phyloP scores from a whole-genome alignment of 768 basidiomycete species.

The Mycena floridula region DNA sequence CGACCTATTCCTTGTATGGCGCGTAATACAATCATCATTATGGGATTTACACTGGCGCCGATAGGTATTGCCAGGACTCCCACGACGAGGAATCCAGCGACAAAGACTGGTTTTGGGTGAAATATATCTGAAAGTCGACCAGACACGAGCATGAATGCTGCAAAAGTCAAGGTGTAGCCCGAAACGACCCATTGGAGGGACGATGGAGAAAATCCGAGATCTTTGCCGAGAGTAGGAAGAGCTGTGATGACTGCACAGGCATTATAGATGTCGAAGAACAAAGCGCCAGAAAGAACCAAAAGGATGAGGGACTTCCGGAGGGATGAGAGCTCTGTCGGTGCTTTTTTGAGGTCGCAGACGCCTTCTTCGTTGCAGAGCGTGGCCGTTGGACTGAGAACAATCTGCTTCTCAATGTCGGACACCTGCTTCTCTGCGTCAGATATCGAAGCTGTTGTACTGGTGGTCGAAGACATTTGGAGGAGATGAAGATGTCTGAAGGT shows the following conservation, averaged over 20 bases:
- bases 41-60: slow-evolving; percentile 4
- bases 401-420: too few relatives aligned
- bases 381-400: too few relatives aligned
- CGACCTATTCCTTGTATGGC: slow-evolving; percentile 10
- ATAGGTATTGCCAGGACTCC: slow-evolving; percentile 6
- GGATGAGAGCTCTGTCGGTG: too few relatives aligned
- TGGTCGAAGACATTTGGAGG: too few relatives aligned
- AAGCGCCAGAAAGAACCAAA: too few relatives aligned
- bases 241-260: background rate
- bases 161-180: slow-evolving; percentile 2
- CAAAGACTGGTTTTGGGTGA: slow-evolving; percentile 9
- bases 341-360: too few relatives aligned
- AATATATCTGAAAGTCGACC: slow-evolving; percentile 2
- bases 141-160: slow-evolving; percentile 5
- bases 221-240: background rate
- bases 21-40: slow-evolving; percentile 8
- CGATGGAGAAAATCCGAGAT: slow-evolving; percentile 7
- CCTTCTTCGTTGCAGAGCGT: too few relatives aligned
- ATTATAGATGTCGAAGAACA: background rate
- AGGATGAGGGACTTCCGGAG: too few relatives aligned
- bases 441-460: too few relatives aligned
- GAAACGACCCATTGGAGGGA: slow-evolving; percentile 7
- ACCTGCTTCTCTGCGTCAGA: too few relatives aligned
- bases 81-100: slow-evolving; percentile 7
- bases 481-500: too few relatives aligned